A percentile compares a stretch with the other conserved stretches of the same genome.
These are phyloP conservation scores for Coprinopsis cinerea DNA, from an alignment of 768 basidiomycete genomes.

Conservation along the genomic window DNA sequence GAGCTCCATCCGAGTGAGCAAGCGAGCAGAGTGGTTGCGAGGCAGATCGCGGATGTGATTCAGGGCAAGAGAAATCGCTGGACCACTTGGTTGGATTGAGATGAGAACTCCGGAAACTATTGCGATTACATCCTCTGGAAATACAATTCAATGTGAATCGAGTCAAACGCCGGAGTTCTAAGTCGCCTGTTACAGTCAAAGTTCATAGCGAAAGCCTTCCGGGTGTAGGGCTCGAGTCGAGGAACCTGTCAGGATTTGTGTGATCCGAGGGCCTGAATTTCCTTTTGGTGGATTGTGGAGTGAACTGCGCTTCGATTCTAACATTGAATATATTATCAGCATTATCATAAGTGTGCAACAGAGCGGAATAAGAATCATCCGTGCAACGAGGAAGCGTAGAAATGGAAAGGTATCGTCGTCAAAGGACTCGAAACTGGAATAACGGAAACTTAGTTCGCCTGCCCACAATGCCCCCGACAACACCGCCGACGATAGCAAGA, in stretches of 20 bases:
- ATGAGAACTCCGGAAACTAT: neutral
- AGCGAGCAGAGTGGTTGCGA: slow-evolving; percentile 46
- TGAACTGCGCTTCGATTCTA: too few relatives aligned
- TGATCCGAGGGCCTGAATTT: neutral
- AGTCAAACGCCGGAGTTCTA: too few relatives aligned
- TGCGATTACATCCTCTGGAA: neutral
- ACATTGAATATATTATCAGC: slow-evolving; percentile 8
- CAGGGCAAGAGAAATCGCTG: slow-evolving; percentile 37
- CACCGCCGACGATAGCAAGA: slow-evolving; percentile 53
- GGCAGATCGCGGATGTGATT: slow-evolving; percentile 43
- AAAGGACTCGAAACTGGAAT: slow-evolving; percentile 18
- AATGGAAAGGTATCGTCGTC: slow-evolving; percentile 10
- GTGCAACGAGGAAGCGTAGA: slow-evolving; percentile 1
- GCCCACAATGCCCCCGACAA: slow-evolving; percentile 52
- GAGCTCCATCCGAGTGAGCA: slow-evolving; percentile 61
- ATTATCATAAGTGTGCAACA: neutral
- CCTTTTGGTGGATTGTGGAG: too few relatives aligned
- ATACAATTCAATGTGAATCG: neutral
- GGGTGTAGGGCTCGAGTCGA: too few relatives aligned
- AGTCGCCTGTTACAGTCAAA: too few relatives aligned
- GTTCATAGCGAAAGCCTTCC: too few relatives aligned
- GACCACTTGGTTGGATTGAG: slow-evolving; percentile 41
- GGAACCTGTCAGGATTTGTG: slow-evolving; percentile 2
- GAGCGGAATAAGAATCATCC: neutral
- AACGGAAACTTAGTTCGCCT: slow-evolving; percentile 20